These are phyloP conservation scores for Geoglossum cookeanum DNA, from an alignment of 2,329 filamentous ascomycete species.

Conservation along the genomic window DNA sequence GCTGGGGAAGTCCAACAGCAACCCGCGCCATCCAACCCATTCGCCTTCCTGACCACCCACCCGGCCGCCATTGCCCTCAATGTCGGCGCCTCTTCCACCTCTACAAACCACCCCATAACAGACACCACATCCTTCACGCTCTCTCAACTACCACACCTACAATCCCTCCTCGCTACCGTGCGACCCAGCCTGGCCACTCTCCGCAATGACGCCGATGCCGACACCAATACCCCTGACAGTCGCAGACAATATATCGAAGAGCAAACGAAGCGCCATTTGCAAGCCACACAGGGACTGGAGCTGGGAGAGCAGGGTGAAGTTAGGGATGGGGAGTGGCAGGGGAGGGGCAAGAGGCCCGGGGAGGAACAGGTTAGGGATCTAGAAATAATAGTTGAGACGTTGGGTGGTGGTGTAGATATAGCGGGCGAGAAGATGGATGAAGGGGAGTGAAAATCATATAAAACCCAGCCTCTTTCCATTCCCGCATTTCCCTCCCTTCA, in stretches of 20 bases:
- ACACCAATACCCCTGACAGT: slow-evolving; percentile 11
- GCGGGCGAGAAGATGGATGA: background rate
- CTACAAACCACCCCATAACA: slow-evolving; percentile 27
- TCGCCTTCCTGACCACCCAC: slow-evolving; percentile 36
- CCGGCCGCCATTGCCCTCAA: slow-evolving; percentile 1
- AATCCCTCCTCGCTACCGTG: slow-evolving; percentile 4
- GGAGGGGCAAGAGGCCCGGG: slow-evolving; percentile 29
- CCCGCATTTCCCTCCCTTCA: too few relatives aligned
- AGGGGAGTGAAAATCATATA: background rate
- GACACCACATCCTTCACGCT: slow-evolving; percentile 63
- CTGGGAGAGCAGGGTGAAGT: slow-evolving; percentile 41
- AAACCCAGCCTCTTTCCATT: too few relatives aligned
- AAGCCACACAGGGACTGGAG: slow-evolving; percentile 48
- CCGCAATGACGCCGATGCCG: slow-evolving; percentile 10
- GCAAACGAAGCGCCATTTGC: slow-evolving; percentile 57
- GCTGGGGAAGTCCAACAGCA: slow-evolving; percentile 4
- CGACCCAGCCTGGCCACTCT: background rate
- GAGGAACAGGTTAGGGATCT: slow-evolving; percentile 18
- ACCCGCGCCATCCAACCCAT: slow-evolving; percentile 15
- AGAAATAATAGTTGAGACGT: background rate
- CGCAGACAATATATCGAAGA: slow-evolving; percentile 61
- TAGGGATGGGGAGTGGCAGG: slow-evolving; percentile 45
- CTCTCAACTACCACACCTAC: slow-evolving; percentile 47
- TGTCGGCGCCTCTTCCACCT: background rate
- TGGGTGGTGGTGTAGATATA: background rate